Evolutionary conservation across 2,329 filamentous ascomycete genomes (phyloP).

Genomic region (Metarhizium album): DNA sequence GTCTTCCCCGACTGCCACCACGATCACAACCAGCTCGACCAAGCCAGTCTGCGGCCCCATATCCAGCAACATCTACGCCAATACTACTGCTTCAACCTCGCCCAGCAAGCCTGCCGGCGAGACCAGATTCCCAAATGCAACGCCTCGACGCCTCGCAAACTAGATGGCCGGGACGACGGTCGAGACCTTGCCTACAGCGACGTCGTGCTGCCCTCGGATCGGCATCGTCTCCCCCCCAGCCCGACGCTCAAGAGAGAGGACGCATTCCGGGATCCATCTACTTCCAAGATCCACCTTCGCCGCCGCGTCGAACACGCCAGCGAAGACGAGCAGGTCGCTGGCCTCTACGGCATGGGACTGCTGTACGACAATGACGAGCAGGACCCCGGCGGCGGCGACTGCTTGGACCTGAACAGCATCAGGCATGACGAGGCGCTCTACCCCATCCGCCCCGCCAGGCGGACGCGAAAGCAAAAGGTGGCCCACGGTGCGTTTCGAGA

Average conservation of each 20-base stretch:
- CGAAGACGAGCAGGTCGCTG: conserved; percentile 26
- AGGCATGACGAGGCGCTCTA: conserved; percentile 27
- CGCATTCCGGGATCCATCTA: conserved; percentile 32
- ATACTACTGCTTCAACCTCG: conserved; percentile 4
- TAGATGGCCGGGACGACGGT: conserved; percentile 19
- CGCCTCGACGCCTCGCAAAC: neutral
- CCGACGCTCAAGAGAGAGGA: conserved; percentile 36
- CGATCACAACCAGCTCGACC: conserved; percentile 12
- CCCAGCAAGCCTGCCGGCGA: neutral
- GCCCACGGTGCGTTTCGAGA: conserved; percentile 9
- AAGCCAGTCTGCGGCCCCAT: conserved; percentile 8
- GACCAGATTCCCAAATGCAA: neutral
- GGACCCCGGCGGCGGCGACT: conserved; percentile 18
- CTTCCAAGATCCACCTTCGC: conserved; percentile 22
- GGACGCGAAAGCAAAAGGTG: conserved; percentile 17
- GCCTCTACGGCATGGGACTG: conserved; percentile 33
- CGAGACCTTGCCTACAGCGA: conserved; percentile 23
- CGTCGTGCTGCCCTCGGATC: conserved; percentile 27
- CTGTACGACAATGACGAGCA: conserved; percentile 30
- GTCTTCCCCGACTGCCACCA: conserved; percentile 4
- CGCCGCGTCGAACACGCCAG: conserved; percentile 11
- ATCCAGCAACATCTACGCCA: conserved; percentile 7
- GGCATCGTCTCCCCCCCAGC: conserved; percentile 20
- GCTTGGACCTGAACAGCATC: conserved; percentile 30
- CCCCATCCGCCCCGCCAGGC: conserved; percentile 25